A percentile compares a stretch with the other conserved stretches of the same genome.
These are phyloP conservation scores for Noccaea caerulescens DNA, from an alignment of 345 rosid genomes.

Conservation along the genomic window DNA sequence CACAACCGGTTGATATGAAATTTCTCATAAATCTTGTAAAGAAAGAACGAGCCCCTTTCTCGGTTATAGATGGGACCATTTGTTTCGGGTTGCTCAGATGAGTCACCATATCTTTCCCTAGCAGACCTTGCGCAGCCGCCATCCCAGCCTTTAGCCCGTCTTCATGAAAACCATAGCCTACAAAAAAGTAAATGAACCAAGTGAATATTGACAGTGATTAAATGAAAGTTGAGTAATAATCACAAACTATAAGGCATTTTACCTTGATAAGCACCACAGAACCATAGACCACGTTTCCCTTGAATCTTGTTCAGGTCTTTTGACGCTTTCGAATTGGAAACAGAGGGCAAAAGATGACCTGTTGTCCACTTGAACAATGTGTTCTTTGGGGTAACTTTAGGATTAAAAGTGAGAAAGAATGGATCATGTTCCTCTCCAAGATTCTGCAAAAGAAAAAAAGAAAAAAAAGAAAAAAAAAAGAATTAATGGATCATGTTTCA, in stretches of 20 bases:
- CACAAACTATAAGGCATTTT: background rate
- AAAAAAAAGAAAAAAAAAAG: background rate
- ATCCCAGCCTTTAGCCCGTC: conserved; percentile 81
- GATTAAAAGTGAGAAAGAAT: conserved; percentile 72
- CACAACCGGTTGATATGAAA: conserved; percentile 61
- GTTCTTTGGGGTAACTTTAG: conserved; percentile 55
- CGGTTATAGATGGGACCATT: conserved; percentile 71
- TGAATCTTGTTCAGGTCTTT: conserved; percentile 64
- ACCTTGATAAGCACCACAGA: conserved; percentile 87
- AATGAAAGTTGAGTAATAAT: background rate
- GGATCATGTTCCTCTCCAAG: conserved; percentile 64
- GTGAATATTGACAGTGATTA: background rate
- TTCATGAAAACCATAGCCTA: conserved; percentile 87
- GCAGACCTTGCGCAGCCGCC: conserved; percentile 60
- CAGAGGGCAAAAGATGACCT: conserved; percentile 75
- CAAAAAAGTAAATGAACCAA: conserved; percentile 5
- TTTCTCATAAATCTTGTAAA: conserved; percentile 68
- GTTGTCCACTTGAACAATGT: conserved; percentile 68
- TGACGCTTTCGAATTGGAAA: conserved; percentile 72
- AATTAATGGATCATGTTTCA: background rate
- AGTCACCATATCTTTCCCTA: conserved; percentile 46
- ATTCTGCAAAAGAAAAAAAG: conserved; percentile 49
- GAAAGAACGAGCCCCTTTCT: conserved; percentile 66
- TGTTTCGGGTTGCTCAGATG: conserved; percentile 60
- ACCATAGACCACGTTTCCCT: conserved; percentile 80